Evolutionary conservation across 2,329 filamentous ascomycete species (phyloP).

Genomic region (Pyrenophora graminea): DNA sequence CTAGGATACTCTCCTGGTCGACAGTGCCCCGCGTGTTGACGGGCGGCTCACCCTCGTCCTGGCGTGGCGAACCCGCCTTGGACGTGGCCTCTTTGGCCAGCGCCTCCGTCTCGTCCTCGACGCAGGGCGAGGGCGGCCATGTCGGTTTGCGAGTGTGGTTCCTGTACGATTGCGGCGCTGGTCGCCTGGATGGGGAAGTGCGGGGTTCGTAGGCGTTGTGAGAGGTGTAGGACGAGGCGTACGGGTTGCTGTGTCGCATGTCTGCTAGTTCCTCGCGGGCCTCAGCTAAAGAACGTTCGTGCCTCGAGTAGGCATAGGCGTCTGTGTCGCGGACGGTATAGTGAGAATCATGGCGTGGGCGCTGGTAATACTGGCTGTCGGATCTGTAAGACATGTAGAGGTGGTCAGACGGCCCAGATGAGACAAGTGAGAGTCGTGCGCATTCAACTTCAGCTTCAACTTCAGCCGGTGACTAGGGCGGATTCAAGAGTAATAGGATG

Average conservation of each 20-base stretch:
- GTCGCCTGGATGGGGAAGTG: slow-evolving; percentile 26
- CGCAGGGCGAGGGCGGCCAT: slow-evolving; percentile 66
- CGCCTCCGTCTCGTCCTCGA: slow-evolving; percentile 70
- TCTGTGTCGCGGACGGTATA: slow-evolving; percentile 32
- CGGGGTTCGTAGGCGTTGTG: slow-evolving; percentile 38
- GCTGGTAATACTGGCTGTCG: slow-evolving; percentile 29
- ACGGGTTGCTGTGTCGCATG: slow-evolving; percentile 32
- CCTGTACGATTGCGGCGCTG: slow-evolving; percentile 25
- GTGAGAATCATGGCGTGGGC: slow-evolving; percentile 32
- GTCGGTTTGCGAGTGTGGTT: slow-evolving; percentile 25
- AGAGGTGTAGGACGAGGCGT: slow-evolving; percentile 32
- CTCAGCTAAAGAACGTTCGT: slow-evolving; percentile 20
- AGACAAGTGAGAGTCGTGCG: slow-evolving; percentile 7
- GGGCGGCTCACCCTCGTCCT: slow-evolving; percentile 55
- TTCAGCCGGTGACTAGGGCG: slow-evolving; percentile 6
- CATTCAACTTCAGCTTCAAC: slow-evolving; percentile 2
- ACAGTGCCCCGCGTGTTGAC: slow-evolving; percentile 67
- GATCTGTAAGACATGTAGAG: slow-evolving; percentile 33
- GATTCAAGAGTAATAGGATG: slow-evolving; percentile 3
- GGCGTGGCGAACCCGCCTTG: slow-evolving; percentile 27
- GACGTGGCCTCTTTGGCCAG: slow-evolving; percentile 64
- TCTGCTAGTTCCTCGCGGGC: slow-evolving; percentile 23
- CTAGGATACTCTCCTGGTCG: slow-evolving; percentile 70
- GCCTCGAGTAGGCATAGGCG: slow-evolving; percentile 27
- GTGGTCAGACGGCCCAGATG: slow-evolving; percentile 18